A percentile compares a stretch with the other conserved stretches of the same genome.
Conservation (phyloP, 192 early-diverging fungal species). For the Spizellomyces sp. region DNA sequence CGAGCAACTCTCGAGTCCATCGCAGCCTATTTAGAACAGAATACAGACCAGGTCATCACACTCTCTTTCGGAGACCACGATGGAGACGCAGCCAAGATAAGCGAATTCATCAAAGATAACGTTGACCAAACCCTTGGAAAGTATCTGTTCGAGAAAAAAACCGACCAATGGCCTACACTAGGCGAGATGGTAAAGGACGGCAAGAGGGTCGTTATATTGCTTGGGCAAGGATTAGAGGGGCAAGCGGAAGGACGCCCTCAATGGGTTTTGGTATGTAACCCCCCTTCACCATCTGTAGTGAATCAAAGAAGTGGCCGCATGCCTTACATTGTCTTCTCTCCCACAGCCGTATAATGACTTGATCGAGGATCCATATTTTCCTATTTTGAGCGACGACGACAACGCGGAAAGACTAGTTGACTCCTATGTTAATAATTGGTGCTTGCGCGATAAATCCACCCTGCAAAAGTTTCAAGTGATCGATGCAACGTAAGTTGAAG, state of each 20-base stretch:
- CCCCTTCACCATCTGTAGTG: too few species aligned
- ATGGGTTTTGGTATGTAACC: slow-evolving; percentile 5
- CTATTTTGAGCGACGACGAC: slow-evolving; percentile 25
- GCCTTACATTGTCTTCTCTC: too few species aligned
- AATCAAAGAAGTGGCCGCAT: too few species aligned
- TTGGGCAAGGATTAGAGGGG: neutral
- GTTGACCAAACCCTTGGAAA: slow-evolving; percentile 52
- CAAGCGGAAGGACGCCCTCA: neutral
- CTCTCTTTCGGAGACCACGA: slow-evolving; percentile 73
- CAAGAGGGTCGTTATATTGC: slow-evolving; percentile 65
- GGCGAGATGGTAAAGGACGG: slow-evolving; percentile 60
- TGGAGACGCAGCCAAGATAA: slow-evolving; percentile 47
- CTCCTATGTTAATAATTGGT: slow-evolving; percentile 26
- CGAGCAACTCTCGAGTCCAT: slow-evolving; percentile 58
- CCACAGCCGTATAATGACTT: too few species aligned
- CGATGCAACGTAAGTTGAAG: slow-evolving; percentile 28
- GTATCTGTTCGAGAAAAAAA: slow-evolving; percentile 39
- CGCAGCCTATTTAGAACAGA: slow-evolving; percentile 59
- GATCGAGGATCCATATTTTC: slow-evolving; percentile 27
- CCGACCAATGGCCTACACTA: slow-evolving; percentile 70
- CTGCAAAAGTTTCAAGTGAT: slow-evolving; percentile 24
- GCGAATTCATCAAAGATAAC: slow-evolving; percentile 53
- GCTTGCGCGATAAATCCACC: neutral
- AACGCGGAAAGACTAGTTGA: slow-evolving; percentile 1
- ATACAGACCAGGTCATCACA: slow-evolving; percentile 75